Conservation (phyloP, 495 filamentous ascomycete species). For the Aspergillus haitiensis region DNA sequence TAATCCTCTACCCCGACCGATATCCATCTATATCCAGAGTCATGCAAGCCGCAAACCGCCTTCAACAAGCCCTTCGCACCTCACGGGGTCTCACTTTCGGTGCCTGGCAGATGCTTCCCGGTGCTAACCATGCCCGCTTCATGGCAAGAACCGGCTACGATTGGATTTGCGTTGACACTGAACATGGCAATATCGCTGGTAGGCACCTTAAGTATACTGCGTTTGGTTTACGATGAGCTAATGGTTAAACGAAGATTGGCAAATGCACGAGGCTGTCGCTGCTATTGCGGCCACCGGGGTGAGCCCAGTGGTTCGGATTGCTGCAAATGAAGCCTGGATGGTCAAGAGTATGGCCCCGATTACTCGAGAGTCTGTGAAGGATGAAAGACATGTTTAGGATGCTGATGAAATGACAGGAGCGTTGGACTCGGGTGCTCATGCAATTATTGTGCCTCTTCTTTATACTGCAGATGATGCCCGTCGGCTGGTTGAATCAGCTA, state of each 20-base stretch:
- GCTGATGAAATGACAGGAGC: constrained; percentile 29
- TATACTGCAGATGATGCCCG: constrained; percentile 66
- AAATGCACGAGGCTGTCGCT: constrained; percentile 78
- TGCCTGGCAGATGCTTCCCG: constrained; percentile 73
- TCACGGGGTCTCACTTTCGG: constrained; percentile 57
- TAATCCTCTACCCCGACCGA: no score
- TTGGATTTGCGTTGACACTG: constrained; percentile 75
- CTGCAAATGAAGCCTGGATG: constrained; percentile 67
- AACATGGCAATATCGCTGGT: constrained; percentile 81
- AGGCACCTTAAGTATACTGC: constrained; percentile 30
- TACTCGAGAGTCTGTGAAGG: no score
- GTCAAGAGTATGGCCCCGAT: constrained; percentile 52
- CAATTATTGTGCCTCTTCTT: constrained; percentile 63
- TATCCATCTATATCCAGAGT: no score
- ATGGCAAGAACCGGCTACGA: constrained; percentile 68
- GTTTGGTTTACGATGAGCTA: no score
- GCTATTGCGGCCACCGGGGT: constrained; percentile 67
- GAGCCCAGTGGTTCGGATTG: constrained; percentile 64
- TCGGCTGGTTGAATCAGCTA: constrained; percentile 55
- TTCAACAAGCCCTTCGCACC: constrained; percentile 58
- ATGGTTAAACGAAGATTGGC: no score
- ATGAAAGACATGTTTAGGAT: no score
- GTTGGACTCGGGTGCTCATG: constrained; percentile 57
- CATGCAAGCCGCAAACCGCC: constrained; percentile 62
- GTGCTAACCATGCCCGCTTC: constrained; percentile 65